Percentiles rank a stretch among this genome's conserved stretches.
Evolutionary conservation across 371 early-diverging fungal genomes (phyloP).

Genomic region (Lichtheimia ornata): DNA sequence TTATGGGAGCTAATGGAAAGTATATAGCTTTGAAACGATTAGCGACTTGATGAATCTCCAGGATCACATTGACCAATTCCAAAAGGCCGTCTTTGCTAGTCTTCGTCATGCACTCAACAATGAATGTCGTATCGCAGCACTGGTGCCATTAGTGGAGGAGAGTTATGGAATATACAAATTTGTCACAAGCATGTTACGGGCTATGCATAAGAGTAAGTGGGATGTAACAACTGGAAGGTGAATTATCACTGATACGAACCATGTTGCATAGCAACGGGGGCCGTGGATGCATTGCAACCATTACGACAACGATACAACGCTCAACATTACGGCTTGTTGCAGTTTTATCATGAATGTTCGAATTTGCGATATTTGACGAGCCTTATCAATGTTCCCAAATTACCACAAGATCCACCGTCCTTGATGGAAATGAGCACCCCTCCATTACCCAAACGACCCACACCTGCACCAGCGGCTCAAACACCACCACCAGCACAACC

Average conservation of each 20-base stretch:
- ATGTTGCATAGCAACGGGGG: constrained; percentile 48
- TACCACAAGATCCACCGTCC: constrained; percentile 79
- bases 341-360: constrained; percentile 92
- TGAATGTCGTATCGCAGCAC: constrained; percentile 92
- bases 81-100: constrained; percentile 82
- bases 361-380: constrained; percentile 90
- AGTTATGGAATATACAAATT: constrained; percentile 95
- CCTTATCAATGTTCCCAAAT: constrained; percentile 87
- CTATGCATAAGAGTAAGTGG: constrained; percentile 90
- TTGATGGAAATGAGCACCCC: constrained; percentile 56
- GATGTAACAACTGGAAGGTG: background rate
- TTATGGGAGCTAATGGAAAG: background rate
- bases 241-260: background rate
- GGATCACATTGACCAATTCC: constrained; percentile 89
- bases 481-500: constrained; percentile 54
- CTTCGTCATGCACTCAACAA: constrained; percentile 87
- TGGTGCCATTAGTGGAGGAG: constrained; percentile 97
- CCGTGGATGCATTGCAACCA: constrained; percentile 88
- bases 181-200: constrained; percentile 90
- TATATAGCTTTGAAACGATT: constrained; percentile 86
- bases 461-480: constrained; percentile 14
- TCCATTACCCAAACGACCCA: constrained; percentile 38
- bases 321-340: constrained; percentile 82
- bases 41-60: constrained; percentile 89
- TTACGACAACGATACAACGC: constrained; percentile 84